Base-by-base conservation (phyloP, 805 yeast genomes). In the Candida chauliodis region DNA sequence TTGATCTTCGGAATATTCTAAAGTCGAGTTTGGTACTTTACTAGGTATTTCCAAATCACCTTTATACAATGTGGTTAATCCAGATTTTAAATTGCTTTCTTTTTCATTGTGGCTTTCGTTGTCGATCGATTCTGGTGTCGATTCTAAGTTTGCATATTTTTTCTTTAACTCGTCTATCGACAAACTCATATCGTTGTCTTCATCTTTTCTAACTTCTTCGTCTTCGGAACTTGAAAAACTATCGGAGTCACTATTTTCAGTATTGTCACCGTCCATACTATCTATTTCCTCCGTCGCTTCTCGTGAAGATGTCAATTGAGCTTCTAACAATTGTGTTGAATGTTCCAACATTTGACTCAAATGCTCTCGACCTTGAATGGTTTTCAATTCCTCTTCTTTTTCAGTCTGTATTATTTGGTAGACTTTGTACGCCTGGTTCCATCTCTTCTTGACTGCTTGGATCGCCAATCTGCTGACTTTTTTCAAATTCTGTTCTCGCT, bases 371-470 rank as follows among this genome's bases (percentile, higher is more conserved):
- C 97, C 96, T 52, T 83, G 79, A 8, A 77, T 75, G 38, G 85
- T 77, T 54, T 88, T 83, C 50, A 83, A 73, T 47, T 85, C 90
- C 49, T 87, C 95, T 43, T 75, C 82, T 48, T 84, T 87, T 44
- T 82, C 78, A 33, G 81, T 81, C 53, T 85, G 93, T 43, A 85
- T 66, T 11, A 80, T 84, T 34, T 70, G 72, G 53, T 76, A 82
- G 1, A 87, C 95, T 56, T 85, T 88, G 45, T 82, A 86, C 2
- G 97, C 99, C 34, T 89, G 71, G 16, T 73, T 66, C 99, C 99
- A 93, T 52, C 93, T 80, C 56, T 81, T 88, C 59, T 83, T 83
- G 8, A 93, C 96, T 30, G 89, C 88, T 50, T 78, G 81, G 1
- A 85, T 84, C 0, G 95, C 84, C 34, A 81, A 73, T 49, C 87